Conservation (phyloP, 495 filamentous ascomycete species). For the Penicillium alfredii region DNA sequence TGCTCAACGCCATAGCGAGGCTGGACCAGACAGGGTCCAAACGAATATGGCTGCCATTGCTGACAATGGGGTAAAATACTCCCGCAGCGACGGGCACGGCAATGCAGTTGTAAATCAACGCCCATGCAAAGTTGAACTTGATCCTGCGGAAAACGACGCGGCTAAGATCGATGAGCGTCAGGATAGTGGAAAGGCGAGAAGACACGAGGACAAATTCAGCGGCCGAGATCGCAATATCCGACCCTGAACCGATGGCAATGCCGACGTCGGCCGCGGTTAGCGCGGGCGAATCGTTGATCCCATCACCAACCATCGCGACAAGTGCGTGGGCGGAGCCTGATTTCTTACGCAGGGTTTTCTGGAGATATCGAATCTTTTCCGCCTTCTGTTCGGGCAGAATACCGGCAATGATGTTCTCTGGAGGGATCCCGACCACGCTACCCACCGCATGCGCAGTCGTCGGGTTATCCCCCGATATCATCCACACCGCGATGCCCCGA, state of each 20-base stretch:
- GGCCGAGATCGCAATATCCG: constrained; percentile 76
- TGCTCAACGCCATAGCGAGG: constrained; percentile 81
- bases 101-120: constrained; percentile 73
- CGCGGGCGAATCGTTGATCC: constrained; percentile 84
- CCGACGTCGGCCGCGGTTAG: constrained; percentile 74
- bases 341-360: constrained; percentile 33
- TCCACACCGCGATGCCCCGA: constrained; percentile 66
- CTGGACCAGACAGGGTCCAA: constrained; percentile 80
- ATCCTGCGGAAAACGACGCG: constrained; percentile 68
- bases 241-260: constrained; percentile 77
- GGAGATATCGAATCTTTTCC: constrained; percentile 72
- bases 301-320: constrained; percentile 71
- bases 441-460: constrained; percentile 59
- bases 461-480: constrained; percentile 79
- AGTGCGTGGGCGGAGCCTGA: constrained; percentile 21
- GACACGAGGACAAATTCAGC: constrained; percentile 82
- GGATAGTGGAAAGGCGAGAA: constrained; percentile 61
- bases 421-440: constrained; percentile 64
- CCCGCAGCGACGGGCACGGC: constrained; percentile 82
- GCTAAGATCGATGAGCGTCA: constrained; percentile 67
- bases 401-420: constrained; percentile 73
- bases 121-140: constrained; percentile 85
- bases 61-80: constrained; percentile 63
- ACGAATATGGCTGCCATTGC: constrained; percentile 42
- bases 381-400: constrained; percentile 84